Base-by-base conservation (phyloP, 768 basidiomycete genomes). In the Exidia glandulosa region DNA sequence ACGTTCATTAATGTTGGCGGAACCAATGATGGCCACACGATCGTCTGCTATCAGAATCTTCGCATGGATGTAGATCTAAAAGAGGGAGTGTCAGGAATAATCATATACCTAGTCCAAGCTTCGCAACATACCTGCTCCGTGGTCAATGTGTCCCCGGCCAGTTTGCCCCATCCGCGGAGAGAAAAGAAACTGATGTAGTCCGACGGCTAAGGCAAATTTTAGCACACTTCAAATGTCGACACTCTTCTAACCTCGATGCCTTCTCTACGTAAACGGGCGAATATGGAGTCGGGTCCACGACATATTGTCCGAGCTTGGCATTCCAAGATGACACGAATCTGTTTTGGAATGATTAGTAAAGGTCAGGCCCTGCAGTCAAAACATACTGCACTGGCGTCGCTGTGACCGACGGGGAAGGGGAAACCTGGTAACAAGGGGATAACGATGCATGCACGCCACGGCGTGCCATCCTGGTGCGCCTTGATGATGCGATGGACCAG, bases 1-100 rank as follows among this genome's bases (percentile, higher is more conserved):
- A 36, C 96, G 84, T 70, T 99, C 96, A 68, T 99, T 98, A 76
- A 99, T 93, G 70, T 96, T 98, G 19, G 95, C 95, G 59, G 92
- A 94, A 16, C 93, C 93, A 63, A 96, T 96, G 68, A 96, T 93
- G 32, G 83, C 93, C 60, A 94, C 75, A 57, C 96, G 85, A 70
- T 99, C 95, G 69, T 99, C 96, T 3, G 97, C 94, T 59, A 98
- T 85, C 76, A 78, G 77, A n/a, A 73, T 75, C 70, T 93, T 92
- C 50, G 80, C 88, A 68, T 95, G 93, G 62, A 95, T 90, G 72
- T 96, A 94, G 25, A 95, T 85, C 84, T 88, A 62, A 12, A 31
- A 66, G 31, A 56, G 10, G 47, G 14, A 36, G 41, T 25, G 31
- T 70, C 30, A 69, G 63, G 33, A 2, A 45, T 2, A 48, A 23